Base-by-base conservation (phyloP, 2,329 filamentous ascomycete genomes). In the Grosmannia serpens region DNA sequence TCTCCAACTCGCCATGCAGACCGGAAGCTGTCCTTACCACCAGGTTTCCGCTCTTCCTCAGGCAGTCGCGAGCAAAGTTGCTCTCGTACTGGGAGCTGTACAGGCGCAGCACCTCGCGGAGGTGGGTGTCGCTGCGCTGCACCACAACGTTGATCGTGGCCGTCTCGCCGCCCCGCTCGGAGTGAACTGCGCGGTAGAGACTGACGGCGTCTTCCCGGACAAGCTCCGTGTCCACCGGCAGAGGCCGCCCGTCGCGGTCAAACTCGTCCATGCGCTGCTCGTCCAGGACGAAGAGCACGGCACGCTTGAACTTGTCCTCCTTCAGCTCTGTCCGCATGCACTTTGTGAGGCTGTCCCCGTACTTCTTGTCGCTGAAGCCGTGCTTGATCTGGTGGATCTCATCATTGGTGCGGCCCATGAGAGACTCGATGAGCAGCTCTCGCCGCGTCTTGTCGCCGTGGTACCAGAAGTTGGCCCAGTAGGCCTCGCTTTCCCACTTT, bases 381-480 rank as follows among this genome's bases (percentile, higher is more conserved):
- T 88, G 84, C 71, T 95, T 96, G 77, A 99, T 96, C 61, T 81
- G 78, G 13, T 82, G 80, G 62, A 97, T 89, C 68, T 97, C 94
- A n/a, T 82, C 77, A 70, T 96, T 96, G 31, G 85, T 84, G 7
- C 91, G 84, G 0, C 94, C 94, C 84, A 96, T 95, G 24, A 99
- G 80, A 7, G 86, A 84, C 72, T 99, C 94, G 66, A 97, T 96
- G 57, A 99, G 81, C 41, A 99, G 78, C 71, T 97, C 92, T 7
- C 91, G 84, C 3, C 90, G 82, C 9, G 86, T 89, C 66, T 86
- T 88, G 70, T 92, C 88, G 44, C 86, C 86, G 69, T 96, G 92
- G 73, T 96, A 97, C 86, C 91, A 97, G 72, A 90, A 96, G 70
- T 96, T 97, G 60, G 92, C 91, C 91, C 94, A 99, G 77, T 96